Percentiles rank a stretch among this genome's conserved stretches.
These are phyloP conservation scores for Cyclanthera cordifolia DNA, from an alignment of 306 rosid species.

Conservation along the genomic window DNA sequence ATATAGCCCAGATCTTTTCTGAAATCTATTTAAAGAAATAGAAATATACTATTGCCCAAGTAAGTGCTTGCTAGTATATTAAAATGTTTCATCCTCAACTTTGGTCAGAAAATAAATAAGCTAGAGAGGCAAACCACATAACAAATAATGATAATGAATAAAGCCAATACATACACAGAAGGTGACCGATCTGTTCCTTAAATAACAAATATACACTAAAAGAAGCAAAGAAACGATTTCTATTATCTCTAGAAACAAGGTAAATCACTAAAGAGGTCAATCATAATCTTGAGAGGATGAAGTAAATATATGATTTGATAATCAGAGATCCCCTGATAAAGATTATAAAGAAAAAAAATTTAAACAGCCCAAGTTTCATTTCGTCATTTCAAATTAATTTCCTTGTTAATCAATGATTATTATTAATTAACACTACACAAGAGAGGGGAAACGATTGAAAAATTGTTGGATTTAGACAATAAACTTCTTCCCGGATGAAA, in stretches of 20 bases:
- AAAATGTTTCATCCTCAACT: not conserved
- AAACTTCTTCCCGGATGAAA: not conserved
- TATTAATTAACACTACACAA: not conserved
- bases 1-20: not conserved
- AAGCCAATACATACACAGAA: not conserved
- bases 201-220: too few relatives aligned
- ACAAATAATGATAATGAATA: not conserved
- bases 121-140: not conserved
- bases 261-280: not conserved
- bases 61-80: not conserved
- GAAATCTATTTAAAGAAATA: not conserved
- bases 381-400: not conserved
- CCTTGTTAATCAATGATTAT: not conserved
- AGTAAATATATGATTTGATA: not conserved
- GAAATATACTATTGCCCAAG: not conserved
- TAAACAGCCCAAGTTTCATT: not conserved
- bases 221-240: too few relatives aligned
- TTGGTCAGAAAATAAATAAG: not conserved
- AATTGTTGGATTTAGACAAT: not conserved
- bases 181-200: not conserved
- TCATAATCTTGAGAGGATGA: not conserved
- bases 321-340: not conserved
- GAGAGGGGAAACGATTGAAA: not conserved
- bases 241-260: too few relatives aligned
- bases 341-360: not conserved